Percentiles rank a stretch among this genome's conserved stretches.
phyloP scores from a whole-genome alignment of 169 alveolate species.

The Ichthyophthirius multifiliis region DNA sequence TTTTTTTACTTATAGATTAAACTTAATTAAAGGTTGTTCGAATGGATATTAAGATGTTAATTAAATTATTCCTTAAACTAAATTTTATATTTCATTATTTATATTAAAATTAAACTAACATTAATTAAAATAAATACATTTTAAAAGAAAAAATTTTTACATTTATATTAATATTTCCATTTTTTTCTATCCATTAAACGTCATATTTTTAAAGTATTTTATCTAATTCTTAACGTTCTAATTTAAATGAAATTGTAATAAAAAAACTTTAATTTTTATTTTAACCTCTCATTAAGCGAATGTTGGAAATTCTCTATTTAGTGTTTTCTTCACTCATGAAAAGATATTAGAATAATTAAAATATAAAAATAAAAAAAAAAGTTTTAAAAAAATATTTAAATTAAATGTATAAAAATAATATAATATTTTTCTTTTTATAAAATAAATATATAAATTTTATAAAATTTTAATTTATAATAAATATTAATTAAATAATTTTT shows the following conservation, averaged over 20 bases:
- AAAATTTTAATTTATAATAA: too few relatives aligned
- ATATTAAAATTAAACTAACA: background rate
- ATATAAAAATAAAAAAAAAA: too few relatives aligned
- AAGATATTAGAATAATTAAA: too few relatives aligned
- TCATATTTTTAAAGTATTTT: background rate
- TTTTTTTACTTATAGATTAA: background rate
- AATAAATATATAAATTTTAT: too few relatives aligned
- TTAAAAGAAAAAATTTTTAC: background rate
- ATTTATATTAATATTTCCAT: background rate
- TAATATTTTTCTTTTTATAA: too few relatives aligned
- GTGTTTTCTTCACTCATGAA: background rate
- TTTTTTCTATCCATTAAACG: background rate
- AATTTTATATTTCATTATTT: background rate
- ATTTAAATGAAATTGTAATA: background rate
- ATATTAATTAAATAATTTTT: too few relatives aligned
- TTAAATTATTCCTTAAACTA: background rate
- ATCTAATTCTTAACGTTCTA: background rate
- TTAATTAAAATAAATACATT: background rate
- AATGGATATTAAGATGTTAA: background rate
- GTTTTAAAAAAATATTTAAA: too few relatives aligned
- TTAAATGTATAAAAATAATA: too few relatives aligned
- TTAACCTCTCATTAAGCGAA: conserved; percentile 4
- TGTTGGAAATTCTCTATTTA: background rate
- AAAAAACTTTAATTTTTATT: background rate
- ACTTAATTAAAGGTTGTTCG: background rate